Evolutionary conservation across 306 rosid species (phyloP), one percentile per base, ranked within the genome.

Genomic region (Styphnolobium japonicum): DNA sequence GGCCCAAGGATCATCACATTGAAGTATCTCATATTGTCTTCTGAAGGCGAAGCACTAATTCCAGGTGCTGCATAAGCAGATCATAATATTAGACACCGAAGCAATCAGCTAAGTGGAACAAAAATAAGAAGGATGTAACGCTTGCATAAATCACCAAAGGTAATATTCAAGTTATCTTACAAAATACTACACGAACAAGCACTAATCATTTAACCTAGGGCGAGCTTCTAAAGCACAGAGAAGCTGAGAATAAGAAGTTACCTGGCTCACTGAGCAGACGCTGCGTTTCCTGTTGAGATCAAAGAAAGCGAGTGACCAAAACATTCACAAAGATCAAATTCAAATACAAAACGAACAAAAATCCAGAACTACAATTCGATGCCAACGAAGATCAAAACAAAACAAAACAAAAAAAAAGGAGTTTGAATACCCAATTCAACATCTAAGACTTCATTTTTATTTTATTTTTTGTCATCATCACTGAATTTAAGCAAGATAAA

Each of bases 1-100:
- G 98, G 98, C 67, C 98, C 98, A 51, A 94, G 98, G 76, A 94
- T 94, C 97, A 92, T 94, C 84, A 92, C 98, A 82, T 94, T 94
- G 83, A 94, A 94, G 78, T 94, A 94, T 9, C 98, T 86, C 98
- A 94, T 94, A 80, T 94, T 94, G 64, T 94, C 98, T 69, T 94
- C 98, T 0, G 98, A 94, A 18, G 98, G 98, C 16, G 97, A 94
- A 1, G 98, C 98, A 75, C 98, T 94, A 74, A 94, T 94, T 46
- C 98, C 98, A 15, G 98, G 98, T 23, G 97, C 98, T 94, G 91
- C 78, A 82, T 73, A 62, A 81, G 27, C 76, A 84, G 2, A 83
- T 75, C 78, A 87, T 42, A 80, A 58, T 12, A 57, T 25, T 11
- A 81, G n/a, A 77, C 58, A 71, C 23, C 29, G 29, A 49, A 22